phyloP scores from a whole-genome alignment of 2,329 filamentous ascomycete species.

The Fusarium scirpi region DNA sequence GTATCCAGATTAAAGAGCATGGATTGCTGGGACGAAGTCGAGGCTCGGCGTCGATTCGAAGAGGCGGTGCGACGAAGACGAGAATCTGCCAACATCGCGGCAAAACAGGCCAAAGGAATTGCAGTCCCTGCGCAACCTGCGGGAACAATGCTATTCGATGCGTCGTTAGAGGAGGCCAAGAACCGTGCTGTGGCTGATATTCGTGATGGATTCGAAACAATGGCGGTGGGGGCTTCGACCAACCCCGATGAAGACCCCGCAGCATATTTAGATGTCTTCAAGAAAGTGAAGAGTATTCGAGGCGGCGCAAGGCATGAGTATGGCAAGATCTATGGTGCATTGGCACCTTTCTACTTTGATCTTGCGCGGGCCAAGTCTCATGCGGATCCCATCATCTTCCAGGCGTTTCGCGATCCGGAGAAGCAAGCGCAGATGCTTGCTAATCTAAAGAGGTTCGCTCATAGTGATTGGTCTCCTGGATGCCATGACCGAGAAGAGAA shows the following conservation, averaged over 20 bases:
- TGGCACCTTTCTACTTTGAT: conserved; percentile 91
- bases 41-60: conserved; percentile 85
- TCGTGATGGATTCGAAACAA: conserved; percentile 82
- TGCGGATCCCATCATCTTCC: conserved; percentile 86
- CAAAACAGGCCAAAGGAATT: conserved; percentile 33
- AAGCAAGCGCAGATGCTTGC: conserved; percentile 90
- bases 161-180: conserved; percentile 73
- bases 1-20: conserved; percentile 86
- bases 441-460: conserved; percentile 81
- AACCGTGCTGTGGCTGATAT: conserved; percentile 52
- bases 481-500: conserved; percentile 78
- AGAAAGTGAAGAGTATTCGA: conserved; percentile 79
- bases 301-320: conserved; percentile 91
- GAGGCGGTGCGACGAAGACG: conserved; percentile 72
- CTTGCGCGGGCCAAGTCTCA: conserved; percentile 77
- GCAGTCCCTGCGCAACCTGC: conserved; percentile 35
- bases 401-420: conserved; percentile 87
- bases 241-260: conserved; percentile 69
- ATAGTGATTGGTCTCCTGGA: conserved; percentile 83
- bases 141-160: conserved; percentile 77
- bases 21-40: conserved; percentile 90
- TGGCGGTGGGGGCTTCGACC: conserved; percentile 66
- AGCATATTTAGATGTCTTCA: conserved; percentile 76
- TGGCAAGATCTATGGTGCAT: conserved; percentile 86
- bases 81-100: conserved; percentile 60